These are phyloP conservation scores for Pistacia vera DNA, from an alignment of 345 rosid genomes.

Conservation along the genomic window DNA sequence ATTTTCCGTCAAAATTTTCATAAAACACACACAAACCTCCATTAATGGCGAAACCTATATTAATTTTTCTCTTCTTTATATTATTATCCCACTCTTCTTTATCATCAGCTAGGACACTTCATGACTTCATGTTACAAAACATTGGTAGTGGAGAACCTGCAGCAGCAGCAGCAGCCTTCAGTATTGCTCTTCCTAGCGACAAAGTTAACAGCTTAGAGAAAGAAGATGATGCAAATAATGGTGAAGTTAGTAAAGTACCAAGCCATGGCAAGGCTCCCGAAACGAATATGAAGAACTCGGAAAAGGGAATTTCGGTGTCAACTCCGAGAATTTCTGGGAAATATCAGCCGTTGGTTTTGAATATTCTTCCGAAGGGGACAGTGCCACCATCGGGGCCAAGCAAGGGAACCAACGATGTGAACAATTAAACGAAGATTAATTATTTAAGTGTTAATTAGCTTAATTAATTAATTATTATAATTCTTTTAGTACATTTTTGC, in stretches of 20 bases:
- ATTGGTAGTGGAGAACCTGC: background rate
- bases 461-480: background rate
- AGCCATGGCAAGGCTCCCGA: slow-evolving; percentile 7
- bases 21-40: background rate
- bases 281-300: background rate
- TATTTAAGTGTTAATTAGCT: too few relatives aligned
- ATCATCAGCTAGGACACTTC: slow-evolving; percentile 12
- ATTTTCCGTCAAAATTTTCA: background rate
- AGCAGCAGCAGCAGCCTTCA: background rate
- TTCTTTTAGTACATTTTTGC: background rate
- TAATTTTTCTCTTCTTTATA: background rate
- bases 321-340: slow-evolving; percentile 22
- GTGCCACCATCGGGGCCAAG: slow-evolving; percentile 58
- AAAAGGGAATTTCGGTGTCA: background rate
- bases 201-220: background rate
- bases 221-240: background rate
- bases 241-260: slow-evolving; percentile 3
- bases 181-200: slow-evolving; percentile 8
- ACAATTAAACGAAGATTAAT: slow-evolving; percentile 28
- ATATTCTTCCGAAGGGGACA: slow-evolving; percentile 60
- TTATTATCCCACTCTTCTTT: background rate
- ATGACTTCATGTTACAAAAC: background rate
- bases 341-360: slow-evolving; percentile 50
- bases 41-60: too few relatives aligned
- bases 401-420: slow-evolving; percentile 40